Base-by-base conservation (phyloP, 140 eudicot genomes). In the Cichorium intybus region DNA sequence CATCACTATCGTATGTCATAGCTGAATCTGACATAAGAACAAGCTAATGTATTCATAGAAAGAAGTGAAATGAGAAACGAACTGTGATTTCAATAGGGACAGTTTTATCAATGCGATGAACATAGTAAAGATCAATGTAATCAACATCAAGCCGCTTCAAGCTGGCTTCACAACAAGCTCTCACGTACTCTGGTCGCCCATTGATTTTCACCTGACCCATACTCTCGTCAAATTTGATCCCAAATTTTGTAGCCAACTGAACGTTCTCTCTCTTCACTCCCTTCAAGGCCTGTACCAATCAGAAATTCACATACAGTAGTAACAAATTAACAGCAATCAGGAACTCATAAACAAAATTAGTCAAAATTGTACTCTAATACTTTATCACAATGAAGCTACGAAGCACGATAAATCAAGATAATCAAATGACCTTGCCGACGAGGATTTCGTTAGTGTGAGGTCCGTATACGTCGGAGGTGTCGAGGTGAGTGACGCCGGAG, bases 181-280 rank as follows among this genome's bases (percentile, higher is more conserved):
- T n/a, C n/a, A n/a, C n/a, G 45, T 80, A 84, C 28, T 70, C 78
- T 2, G 89, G 81, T 28, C 79, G 83, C 16, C 86, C 83, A 15
- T 48, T 47, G 12, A 79, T 18, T 22, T 68, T 73, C 55, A 21
- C 21, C 28, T 59, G 10, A 11, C 71, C 69, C 3, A 4, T 0
- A 53, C 47, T 47, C 6, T 68, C 83, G 3, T 14, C 47, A 53
- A 68, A 29, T 16, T n/a, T 52, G 10, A 79, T 1, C 61, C 84
- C 91, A 63, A 84, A 84, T 64, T 84, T 84, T 0, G 87, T 65
- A 47, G 87, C 84, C 75, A 84, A 10, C 50, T 77, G 64, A 16
- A 84, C 91, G 7, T 78, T 48, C 49, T 81, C 87, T 56, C 91
- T 71, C 27, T 60, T 47, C 21, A 73, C 75, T 62, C 82, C 87